A percentile compares a stretch with the other conserved stretches of the same genome.
Evolutionary conservation across 176 grass and related monocot genomes (phyloP).

Genomic region (Juncus effusus): DNA sequence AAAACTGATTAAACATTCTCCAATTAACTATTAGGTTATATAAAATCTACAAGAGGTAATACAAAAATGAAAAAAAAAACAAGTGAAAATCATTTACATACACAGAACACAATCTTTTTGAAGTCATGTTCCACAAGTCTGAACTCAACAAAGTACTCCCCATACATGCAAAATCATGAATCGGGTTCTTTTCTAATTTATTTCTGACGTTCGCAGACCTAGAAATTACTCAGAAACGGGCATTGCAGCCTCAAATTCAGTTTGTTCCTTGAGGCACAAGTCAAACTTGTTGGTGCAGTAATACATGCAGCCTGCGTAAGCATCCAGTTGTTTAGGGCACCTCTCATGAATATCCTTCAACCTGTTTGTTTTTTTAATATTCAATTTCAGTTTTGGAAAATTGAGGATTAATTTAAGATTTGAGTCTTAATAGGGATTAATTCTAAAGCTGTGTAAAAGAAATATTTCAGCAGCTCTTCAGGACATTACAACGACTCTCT

Average conservation of each 20-base stretch:
- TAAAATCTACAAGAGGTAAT: too few relatives aligned
- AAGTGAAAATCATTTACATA: too few relatives aligned
- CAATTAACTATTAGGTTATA: too few relatives aligned
- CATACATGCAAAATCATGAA: slow-evolving; percentile 50
- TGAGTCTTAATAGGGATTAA: too few relatives aligned
- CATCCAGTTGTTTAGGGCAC: slow-evolving; percentile 77
- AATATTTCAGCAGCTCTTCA: too few relatives aligned
- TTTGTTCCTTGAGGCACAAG: slow-evolving; percentile 82
- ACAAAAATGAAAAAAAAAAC: too few relatives aligned
- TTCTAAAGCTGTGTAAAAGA: too few relatives aligned
- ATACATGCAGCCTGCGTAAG: slow-evolving; percentile 89
- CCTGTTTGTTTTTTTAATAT: slow-evolving; percentile 28
- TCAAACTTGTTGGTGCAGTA: slow-evolving; percentile 88
- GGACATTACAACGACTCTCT: too few relatives aligned
- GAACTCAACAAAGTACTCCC: slow-evolving; percentile 20
- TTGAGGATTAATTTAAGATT: too few relatives aligned
- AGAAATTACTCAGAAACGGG: slow-evolving; percentile 54
- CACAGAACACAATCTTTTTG: too few relatives aligned
- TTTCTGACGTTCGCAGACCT: slow-evolving; percentile 35
- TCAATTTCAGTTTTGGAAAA: slow-evolving; percentile 13
- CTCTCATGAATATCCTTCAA: slow-evolving; percentile 79
- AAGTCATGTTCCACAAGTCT: too few relatives aligned
- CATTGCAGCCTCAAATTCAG: slow-evolving; percentile 69
- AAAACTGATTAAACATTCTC: too few relatives aligned
- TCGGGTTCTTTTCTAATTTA: slow-evolving; percentile 58